Evolutionary conservation across 2,329 filamentous ascomycete genomes (phyloP).

Genomic region (Fusarium humuli): DNA sequence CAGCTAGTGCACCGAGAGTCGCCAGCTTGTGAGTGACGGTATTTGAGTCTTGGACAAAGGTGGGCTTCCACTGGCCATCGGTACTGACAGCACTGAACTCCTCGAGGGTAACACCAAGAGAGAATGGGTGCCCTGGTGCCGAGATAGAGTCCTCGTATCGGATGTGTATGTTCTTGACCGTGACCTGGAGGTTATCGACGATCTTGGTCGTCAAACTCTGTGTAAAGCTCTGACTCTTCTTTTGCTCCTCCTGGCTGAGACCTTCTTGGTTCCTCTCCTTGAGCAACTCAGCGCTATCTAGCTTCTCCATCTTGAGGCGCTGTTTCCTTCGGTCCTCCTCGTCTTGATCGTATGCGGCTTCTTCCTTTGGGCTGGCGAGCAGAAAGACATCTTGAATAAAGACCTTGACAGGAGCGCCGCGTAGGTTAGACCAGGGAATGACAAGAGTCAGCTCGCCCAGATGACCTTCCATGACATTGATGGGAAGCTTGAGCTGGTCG

Average conservation of each 20-base stretch:
- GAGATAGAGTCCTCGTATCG: conserved; percentile 98
- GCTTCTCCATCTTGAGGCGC: conserved; percentile 97
- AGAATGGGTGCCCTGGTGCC: conserved; percentile 93
- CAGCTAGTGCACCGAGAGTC: conserved; percentile 85
- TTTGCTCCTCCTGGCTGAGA: conserved; percentile 92
- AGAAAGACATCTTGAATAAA: conserved; percentile 97
- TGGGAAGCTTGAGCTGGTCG: conserved; percentile 93
- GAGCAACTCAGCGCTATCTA: conserved; percentile 94
- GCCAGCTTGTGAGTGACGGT: conserved; percentile 92
- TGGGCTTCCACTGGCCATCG: conserved; percentile 92
- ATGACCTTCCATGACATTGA: conserved; percentile 97
- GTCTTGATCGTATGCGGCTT: conserved; percentile 90
- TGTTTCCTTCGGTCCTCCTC: conserved; percentile 90
- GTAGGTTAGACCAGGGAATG: conserved; percentile 97
- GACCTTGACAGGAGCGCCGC: conserved; percentile 93
- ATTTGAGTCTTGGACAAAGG: conserved; percentile 90
- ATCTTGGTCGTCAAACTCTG: conserved; percentile 95
- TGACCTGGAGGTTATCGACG: conserved; percentile 97
- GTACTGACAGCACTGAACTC: conserved; percentile 98
- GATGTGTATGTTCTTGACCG: conserved; percentile 97
- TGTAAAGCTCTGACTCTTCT: conserved; percentile 98
- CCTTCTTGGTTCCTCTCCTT: conserved; percentile 94
- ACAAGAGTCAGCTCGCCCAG: conserved; percentile 90
- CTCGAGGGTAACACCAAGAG: conserved; percentile 89
- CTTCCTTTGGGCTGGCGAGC: conserved; percentile 93